These are phyloP conservation scores for Mycena haematopus DNA, from an alignment of 768 basidiomycete species.

Conservation along the genomic window DNA sequence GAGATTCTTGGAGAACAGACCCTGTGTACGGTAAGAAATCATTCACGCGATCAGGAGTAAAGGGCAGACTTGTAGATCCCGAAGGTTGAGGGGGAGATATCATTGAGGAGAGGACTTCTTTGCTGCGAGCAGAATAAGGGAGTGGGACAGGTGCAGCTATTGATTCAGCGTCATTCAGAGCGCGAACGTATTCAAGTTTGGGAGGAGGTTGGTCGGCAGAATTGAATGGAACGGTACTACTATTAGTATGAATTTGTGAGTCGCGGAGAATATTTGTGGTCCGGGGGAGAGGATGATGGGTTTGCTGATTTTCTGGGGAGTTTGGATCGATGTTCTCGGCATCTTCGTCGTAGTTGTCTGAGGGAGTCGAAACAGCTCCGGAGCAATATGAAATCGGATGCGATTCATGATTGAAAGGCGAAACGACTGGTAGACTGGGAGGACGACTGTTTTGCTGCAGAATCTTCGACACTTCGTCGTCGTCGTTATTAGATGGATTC, in stretches of 20 bases:
- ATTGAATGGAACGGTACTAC: neutral
- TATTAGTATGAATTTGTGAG: constrained; percentile 18
- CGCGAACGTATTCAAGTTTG: neutral
- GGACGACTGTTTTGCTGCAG: neutral
- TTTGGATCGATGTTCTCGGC: constrained; percentile 29
- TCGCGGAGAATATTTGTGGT: constrained; percentile 21
- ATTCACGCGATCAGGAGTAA: no score
- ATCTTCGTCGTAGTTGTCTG: constrained; percentile 25
- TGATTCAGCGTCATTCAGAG: constrained; percentile 8
- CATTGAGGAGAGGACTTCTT: constrained; percentile 38
- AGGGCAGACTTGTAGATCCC: constrained; percentile 6
- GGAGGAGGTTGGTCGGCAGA: neutral
- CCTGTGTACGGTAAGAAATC: neutral
- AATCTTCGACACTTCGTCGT: neutral
- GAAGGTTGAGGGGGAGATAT: constrained; percentile 32
- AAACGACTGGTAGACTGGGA: neutral
- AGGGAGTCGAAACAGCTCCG: constrained; percentile 21
- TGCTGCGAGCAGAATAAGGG: constrained; percentile 38
- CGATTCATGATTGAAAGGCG: neutral
- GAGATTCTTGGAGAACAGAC: neutral
- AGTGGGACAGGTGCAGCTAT: constrained; percentile 41
- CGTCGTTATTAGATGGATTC: neutral
- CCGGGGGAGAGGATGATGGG: neutral
- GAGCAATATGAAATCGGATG: constrained; percentile 5
- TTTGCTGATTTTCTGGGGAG: neutral